These are phyloP conservation scores for Rhinocladiella mackenziei DNA, from an alignment of 2,329 filamentous ascomycete species.

Conservation along the genomic window DNA sequence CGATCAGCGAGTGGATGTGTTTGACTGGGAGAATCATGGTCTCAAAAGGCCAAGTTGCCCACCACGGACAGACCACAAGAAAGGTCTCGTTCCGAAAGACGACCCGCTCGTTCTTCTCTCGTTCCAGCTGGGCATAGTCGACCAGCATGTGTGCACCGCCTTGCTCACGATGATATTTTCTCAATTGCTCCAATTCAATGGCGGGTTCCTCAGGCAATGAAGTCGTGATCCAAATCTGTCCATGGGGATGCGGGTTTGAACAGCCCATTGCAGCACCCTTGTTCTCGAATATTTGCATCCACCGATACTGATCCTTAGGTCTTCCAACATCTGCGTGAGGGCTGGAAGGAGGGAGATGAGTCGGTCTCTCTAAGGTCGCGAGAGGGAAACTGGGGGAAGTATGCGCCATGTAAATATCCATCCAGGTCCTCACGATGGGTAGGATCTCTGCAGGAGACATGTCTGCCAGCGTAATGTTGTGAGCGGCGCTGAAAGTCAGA, in stretches of 20 bases:
- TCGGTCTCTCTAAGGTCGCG: slow-evolving; percentile 44
- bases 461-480: slow-evolving; percentile 90
- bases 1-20: slow-evolving; percentile 79
- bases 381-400: slow-evolving; percentile 69
- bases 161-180: slow-evolving; percentile 71
- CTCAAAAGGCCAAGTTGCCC: slow-evolving; percentile 97
- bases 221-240: slow-evolving; percentile 93
- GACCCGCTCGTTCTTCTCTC: slow-evolving; percentile 74
- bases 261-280: slow-evolving; percentile 98
- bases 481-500: slow-evolving; percentile 84
- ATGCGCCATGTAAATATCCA: slow-evolving; percentile 79
- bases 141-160: slow-evolving; percentile 70
- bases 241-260: slow-evolving; percentile 96
- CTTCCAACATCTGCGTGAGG: slow-evolving; percentile 44
- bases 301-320: slow-evolving; percentile 75
- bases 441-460: slow-evolving; percentile 72
- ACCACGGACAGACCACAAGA: slow-evolving; percentile 90
- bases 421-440: slow-evolving; percentile 85
- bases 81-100: slow-evolving; percentile 86
- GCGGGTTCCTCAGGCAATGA: slow-evolving; percentile 83
- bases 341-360: slow-evolving; percentile 46
- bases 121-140: slow-evolving; percentile 82
- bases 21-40: slow-evolving; percentile 81
- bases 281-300: slow-evolving; percentile 99
- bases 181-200: slow-evolving; percentile 72